Evolutionary conservation across 257 asterid species (phyloP).

Genomic region (Primulina huaijiensis): DNA sequence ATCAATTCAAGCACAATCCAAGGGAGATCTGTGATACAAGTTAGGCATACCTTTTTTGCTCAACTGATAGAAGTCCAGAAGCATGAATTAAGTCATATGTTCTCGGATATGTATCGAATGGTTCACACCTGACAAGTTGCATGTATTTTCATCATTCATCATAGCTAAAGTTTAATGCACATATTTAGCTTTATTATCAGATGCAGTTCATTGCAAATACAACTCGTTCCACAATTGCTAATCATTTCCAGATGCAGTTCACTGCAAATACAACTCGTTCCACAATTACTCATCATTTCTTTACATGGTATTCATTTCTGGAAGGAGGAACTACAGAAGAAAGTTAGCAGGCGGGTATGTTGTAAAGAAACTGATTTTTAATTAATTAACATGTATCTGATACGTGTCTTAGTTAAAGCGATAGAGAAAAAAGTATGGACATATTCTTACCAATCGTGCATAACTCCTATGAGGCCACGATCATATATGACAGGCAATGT

Average conservation of each 20-base stretch:
- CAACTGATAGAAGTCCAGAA: slow-evolving; percentile 57
- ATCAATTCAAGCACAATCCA: neutral
- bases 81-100: slow-evolving; percentile 65
- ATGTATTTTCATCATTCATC: neutral
- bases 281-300: neutral
- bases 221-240: neutral
- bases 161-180: neutral
- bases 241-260: neutral
- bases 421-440: neutral
- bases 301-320: neutral
- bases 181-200: neutral
- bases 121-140: slow-evolving; percentile 61
- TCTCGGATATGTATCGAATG: slow-evolving; percentile 75
- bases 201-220: neutral
- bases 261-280: neutral
- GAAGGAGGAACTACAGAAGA: too few relatives aligned
- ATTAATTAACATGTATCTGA: too few relatives aligned
- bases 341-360: neutral
- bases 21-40: neutral
- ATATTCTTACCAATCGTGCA: slow-evolving; percentile 66
- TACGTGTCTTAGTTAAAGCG: neutral
- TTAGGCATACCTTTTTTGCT: slow-evolving; percentile 43
- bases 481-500: slow-evolving; percentile 59
- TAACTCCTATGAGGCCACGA: slow-evolving; percentile 62
- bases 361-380: neutral